Evolutionary conservation across 306 rosid species (phyloP), one percentile per base, ranked within the genome.

Genomic region (Sicyos baderoa): DNA sequence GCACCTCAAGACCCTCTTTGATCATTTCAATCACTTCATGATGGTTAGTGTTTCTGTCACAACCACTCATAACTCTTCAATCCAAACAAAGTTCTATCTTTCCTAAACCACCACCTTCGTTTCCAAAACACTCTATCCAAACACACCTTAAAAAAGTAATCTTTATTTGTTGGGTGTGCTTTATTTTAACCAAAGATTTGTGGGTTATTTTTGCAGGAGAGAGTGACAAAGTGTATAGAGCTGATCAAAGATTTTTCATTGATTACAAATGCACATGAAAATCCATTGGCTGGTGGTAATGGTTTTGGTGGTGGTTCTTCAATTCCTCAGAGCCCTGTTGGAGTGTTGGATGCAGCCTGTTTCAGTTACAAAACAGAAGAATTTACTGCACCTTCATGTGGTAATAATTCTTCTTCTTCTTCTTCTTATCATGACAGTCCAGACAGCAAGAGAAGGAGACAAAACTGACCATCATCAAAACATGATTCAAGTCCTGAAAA

Each of bases 241-340:
- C 55, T 85, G 89, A 79, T 89, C 1, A 80, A 70, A 65, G 83
- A 79, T 54, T 74, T 85, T 42, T 68, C 77, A 22, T 70, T 81
- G 83, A 66, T 71, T 13, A 68, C 64, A 55, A 59, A 70, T 17
- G 68, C 61, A n/a, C 35, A 83, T n/a, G 29, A 54, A 54, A 69
- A 80, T 84, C 61, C 76, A 55, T 75, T 48, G 51, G 76, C 70
- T 19, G 79, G 73, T 47, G 79, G 73, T 47, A 29, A 29, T 29
- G 75, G n/a, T n/a, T n/a, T n/a, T n/a, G n/a, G 74, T 15, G 79
- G 72, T 45, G 78, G 74, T 12, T 23, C 72, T 64, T 58, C 77
- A 0, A 77, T 81, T 62, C 96, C 99, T 44, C 88, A 84, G 70
- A 93, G 99, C 68, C 94, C 94, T 2, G 58, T 68, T 56, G 88